Evolutionary conservation across 2,329 filamentous ascomycete genomes (phyloP).

Genomic region (Exophiala viscosa): DNA sequence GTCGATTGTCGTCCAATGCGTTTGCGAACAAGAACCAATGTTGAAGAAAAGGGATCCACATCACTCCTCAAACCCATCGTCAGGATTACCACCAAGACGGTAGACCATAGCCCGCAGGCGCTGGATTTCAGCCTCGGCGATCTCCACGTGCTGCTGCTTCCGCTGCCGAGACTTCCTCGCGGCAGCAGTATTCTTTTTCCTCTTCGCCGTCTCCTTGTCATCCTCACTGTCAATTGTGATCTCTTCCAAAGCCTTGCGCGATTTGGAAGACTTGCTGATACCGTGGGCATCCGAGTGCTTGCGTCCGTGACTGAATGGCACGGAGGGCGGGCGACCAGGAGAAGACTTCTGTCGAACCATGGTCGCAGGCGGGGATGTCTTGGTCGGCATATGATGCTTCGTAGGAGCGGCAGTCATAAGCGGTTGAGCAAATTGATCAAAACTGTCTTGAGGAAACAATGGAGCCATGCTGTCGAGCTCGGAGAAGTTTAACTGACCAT

Average conservation of each 20-base stretch:
- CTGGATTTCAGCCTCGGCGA: conserved; percentile 53
- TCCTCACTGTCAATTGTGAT: conserved; percentile 66
- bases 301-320: conserved; percentile 40
- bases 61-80: conserved; percentile 8
- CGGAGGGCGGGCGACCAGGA: conserved; percentile 35
- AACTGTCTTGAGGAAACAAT: conserved; percentile 25
- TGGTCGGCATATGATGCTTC: not conserved
- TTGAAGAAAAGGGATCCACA: not conserved
- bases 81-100: conserved; percentile 27
- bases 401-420: conserved; percentile 31
- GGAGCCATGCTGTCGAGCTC: conserved; percentile 24
- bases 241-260: conserved; percentile 71
- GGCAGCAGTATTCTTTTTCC: conserved; percentile 82
- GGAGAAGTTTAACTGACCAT: conserved; percentile 24
- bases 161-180: conserved; percentile 83
- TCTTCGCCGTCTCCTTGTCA: conserved; percentile 78
- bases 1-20: conserved; percentile 19
- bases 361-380: conserved; percentile 10
- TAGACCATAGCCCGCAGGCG: conserved; percentile 25
- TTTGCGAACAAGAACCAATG: conserved; percentile 1
- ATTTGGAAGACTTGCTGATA: conserved; percentile 58
- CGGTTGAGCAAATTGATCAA: conserved; percentile 29
- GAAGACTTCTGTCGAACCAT: conserved; percentile 34
- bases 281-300: conserved; percentile 66
- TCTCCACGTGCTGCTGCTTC: conserved; percentile 70